phyloP scores from a whole-genome alignment of 257 asterid genomes.

The Solanum raphanifolium region DNA sequence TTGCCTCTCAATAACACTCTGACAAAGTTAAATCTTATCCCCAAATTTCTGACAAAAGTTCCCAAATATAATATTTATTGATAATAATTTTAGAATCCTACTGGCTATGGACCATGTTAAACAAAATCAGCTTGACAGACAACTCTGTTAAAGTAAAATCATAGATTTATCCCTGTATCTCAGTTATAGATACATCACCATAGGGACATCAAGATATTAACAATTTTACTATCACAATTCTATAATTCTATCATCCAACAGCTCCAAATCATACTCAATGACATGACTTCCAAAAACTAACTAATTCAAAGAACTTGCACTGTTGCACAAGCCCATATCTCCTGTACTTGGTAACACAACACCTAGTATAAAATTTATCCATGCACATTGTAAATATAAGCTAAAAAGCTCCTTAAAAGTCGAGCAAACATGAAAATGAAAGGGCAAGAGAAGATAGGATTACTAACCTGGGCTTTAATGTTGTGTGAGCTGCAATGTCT shows the following conservation, averaged over 20 bases:
- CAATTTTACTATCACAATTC: background rate
- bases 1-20: background rate
- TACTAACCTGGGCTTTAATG: constrained; percentile 72
- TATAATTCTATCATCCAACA: background rate
- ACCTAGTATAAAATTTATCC: background rate
- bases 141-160: background rate
- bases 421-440: background rate
- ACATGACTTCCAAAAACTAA: background rate
- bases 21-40: background rate
- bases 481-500: constrained; percentile 87
- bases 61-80: background rate
- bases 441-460: background rate
- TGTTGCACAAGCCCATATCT: background rate
- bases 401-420: background rate
- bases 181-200: background rate
- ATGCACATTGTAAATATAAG: background rate
- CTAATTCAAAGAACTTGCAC: background rate
- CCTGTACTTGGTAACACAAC: background rate
- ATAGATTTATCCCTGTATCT: background rate
- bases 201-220: background rate
- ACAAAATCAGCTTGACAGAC: background rate
- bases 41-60: background rate
- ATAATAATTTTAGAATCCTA: background rate
- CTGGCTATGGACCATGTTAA: background rate
- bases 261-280: background rate